These are phyloP conservation scores for Ogataea dorogensis DNA, from an alignment of 805 yeast species.

Conservation along the genomic window DNA sequence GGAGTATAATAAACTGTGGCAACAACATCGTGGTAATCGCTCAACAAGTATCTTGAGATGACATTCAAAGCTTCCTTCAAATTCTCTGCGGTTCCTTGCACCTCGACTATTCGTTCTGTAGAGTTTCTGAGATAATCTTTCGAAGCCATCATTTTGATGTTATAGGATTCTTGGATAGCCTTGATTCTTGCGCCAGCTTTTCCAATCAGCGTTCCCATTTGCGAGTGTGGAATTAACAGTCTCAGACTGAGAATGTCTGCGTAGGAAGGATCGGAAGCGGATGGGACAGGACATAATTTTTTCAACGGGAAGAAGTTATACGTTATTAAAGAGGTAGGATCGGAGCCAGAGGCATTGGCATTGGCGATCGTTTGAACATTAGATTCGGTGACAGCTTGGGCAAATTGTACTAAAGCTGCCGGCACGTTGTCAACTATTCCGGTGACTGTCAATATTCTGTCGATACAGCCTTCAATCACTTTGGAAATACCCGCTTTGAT, in stretches of 20 bases:
- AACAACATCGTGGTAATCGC: constrained; percentile 66
- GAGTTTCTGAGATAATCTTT: constrained; percentile 79
- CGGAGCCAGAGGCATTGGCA: constrained; percentile 27
- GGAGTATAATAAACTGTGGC: constrained; percentile 67
- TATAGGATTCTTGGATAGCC: constrained; percentile 63
- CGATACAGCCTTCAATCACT: constrained; percentile 75
- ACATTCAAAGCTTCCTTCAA: constrained; percentile 56
- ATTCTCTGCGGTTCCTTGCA: constrained; percentile 73
- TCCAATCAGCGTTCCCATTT: constrained; percentile 88
- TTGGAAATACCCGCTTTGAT: constrained; percentile 88
- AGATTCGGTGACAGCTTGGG: constrained; percentile 58
- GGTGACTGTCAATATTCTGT: constrained; percentile 75
- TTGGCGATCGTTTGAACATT: constrained; percentile 26
- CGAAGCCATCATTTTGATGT: constrained; percentile 82
- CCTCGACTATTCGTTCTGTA: constrained; percentile 81
- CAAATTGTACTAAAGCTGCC: constrained; percentile 65
- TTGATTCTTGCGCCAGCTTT: constrained; percentile 79
- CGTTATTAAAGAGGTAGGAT: constrained; percentile 33
- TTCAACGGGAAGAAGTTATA: constrained; percentile 60
- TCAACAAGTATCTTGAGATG: constrained; percentile 68
- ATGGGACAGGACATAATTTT: constrained; percentile 52
- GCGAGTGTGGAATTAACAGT: constrained; percentile 75
- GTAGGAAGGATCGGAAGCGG: constrained; percentile 49
- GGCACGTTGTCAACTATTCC: constrained; percentile 72
- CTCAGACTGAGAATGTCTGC: constrained; percentile 59